A percentile compares a stretch with the other conserved stretches of the same genome.
These are phyloP conservation scores for Aureobasidium sp. DNA, from an alignment of 2,329 filamentous ascomycete species.

Conservation along the genomic window DNA sequence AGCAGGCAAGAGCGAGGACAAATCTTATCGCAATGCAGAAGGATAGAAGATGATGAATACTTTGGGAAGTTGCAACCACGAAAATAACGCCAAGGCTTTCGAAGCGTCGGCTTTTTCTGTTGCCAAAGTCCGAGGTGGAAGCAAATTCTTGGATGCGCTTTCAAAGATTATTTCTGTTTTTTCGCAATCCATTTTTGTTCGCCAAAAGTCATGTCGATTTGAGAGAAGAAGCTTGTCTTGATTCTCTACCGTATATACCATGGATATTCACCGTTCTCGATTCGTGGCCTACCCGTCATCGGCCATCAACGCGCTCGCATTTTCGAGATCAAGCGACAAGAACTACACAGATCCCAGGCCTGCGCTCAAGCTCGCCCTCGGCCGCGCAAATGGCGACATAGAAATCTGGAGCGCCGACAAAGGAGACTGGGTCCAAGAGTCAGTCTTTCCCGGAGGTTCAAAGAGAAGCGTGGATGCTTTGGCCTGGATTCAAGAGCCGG, in stretches of 20 bases:
- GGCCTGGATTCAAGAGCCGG: constrained; percentile 81
- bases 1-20: neutral
- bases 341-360: constrained; percentile 36
- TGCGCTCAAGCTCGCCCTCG: constrained; percentile 72
- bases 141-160: neutral
- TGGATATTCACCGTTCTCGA: constrained; percentile 96
- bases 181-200: neutral
- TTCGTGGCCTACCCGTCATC: constrained; percentile 90
- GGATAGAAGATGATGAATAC: neutral
- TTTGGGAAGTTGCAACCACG: neutral
- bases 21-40: neutral
- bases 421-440: constrained; percentile 84
- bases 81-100: neutral
- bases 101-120: neutral
- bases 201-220: neutral
- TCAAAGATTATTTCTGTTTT: neutral
- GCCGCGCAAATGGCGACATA: constrained; percentile 88
- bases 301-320: constrained; percentile 88
- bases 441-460: constrained; percentile 71
- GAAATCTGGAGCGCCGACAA: constrained; percentile 92
- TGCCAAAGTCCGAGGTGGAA: constrained; percentile 1
- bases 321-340: constrained; percentile 62
- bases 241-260: constrained; percentile 29
- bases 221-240: neutral
- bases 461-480: constrained; percentile 84